Evolutionary conservation across 2,329 filamentous ascomycete genomes (phyloP).

Genomic region (Apiospora koreana): DNA sequence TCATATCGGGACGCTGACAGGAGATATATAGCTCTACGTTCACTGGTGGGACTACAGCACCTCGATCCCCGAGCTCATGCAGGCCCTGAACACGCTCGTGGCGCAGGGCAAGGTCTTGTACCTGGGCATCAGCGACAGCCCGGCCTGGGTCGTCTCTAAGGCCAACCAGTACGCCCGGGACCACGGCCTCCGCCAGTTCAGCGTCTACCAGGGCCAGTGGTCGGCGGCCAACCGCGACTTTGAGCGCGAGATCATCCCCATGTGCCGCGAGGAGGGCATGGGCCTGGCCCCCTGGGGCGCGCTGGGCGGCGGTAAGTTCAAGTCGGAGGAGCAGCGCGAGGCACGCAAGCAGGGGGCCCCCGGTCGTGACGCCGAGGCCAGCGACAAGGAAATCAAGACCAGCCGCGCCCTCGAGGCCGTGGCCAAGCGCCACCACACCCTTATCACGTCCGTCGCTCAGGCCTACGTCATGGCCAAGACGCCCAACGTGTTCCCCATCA

Average conservation of each 20-base stretch:
- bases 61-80: conserved; percentile 68
- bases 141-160: conserved; percentile 69
- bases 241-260: conserved; percentile 69
- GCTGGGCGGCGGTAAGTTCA: conserved; percentile 54
- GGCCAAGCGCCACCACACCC: conserved; percentile 52
- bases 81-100: conserved; percentile 64
- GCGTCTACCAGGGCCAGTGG: conserved; percentile 69
- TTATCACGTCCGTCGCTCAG: conserved; percentile 60
- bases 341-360: conserved; percentile 50
- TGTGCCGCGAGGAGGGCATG: conserved; percentile 65
- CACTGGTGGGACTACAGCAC: conserved; percentile 72
- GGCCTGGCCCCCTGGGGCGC: conserved; percentile 60
- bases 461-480: conserved; percentile 54
- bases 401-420: conserved; percentile 63
- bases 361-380: conserved; percentile 37
- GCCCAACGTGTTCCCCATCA: conserved; percentile 53
- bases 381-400: conserved; percentile 53
- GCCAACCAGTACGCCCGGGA: conserved; percentile 70
- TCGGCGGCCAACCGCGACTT: conserved; percentile 64
- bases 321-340: conserved; percentile 42
- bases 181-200: conserved; percentile 70
- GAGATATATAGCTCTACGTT: conserved; percentile 49
- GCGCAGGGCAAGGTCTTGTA: conserved; percentile 64
- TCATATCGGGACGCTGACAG: neutral
- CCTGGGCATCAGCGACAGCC: conserved; percentile 67